Conservation (phyloP, 2,329 filamentous ascomycete species). For the Bisporella sp. region DNA sequence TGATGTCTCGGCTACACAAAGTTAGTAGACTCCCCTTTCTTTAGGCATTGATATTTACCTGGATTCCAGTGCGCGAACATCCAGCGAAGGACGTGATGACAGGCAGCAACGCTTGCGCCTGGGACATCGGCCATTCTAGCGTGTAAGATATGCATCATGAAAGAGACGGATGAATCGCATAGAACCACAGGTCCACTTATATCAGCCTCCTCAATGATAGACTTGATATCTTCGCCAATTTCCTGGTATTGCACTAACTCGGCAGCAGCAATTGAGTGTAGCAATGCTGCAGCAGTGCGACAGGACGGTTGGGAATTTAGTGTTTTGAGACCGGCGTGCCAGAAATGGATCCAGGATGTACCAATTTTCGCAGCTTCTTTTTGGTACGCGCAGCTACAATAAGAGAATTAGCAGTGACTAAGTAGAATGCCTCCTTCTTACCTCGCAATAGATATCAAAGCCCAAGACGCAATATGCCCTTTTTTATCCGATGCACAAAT, state of each 20-base stretch:
- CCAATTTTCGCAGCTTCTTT: slow-evolving; percentile 28
- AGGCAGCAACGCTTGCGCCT: slow-evolving; percentile 58
- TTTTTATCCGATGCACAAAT: slow-evolving; percentile 64
- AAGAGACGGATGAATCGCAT: slow-evolving; percentile 68
- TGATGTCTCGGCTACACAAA: slow-evolving; percentile 49
- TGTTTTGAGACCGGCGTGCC: slow-evolving; percentile 66
- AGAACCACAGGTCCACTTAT: slow-evolving; percentile 72
- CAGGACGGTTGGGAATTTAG: slow-evolving; percentile 65
- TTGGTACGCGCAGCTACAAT: slow-evolving; percentile 40
- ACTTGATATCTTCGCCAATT: slow-evolving; percentile 62
- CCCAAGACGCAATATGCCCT: slow-evolving; percentile 64
- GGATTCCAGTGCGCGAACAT: slow-evolving; percentile 76
- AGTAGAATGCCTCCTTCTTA: slow-evolving; percentile 34
- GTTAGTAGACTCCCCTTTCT: too few relatives aligned
- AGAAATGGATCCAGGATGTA: slow-evolving; percentile 63
- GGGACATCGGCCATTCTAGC: slow-evolving; percentile 61
- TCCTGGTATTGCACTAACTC: slow-evolving; percentile 61
- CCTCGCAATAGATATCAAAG: slow-evolving; percentile 76
- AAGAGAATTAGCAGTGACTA: slow-evolving; percentile 8
- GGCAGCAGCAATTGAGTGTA: slow-evolving; percentile 60
- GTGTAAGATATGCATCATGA: slow-evolving; percentile 66
- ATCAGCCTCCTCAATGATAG: slow-evolving; percentile 69
- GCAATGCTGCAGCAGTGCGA: slow-evolving; percentile 64
- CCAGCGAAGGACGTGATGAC: slow-evolving; percentile 73
- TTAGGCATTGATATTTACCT: slow-evolving; percentile 43